These are phyloP conservation scores for Inonotus obliquus DNA, from an alignment of 1,284 basidiomycete species.

Conservation along the genomic window DNA sequence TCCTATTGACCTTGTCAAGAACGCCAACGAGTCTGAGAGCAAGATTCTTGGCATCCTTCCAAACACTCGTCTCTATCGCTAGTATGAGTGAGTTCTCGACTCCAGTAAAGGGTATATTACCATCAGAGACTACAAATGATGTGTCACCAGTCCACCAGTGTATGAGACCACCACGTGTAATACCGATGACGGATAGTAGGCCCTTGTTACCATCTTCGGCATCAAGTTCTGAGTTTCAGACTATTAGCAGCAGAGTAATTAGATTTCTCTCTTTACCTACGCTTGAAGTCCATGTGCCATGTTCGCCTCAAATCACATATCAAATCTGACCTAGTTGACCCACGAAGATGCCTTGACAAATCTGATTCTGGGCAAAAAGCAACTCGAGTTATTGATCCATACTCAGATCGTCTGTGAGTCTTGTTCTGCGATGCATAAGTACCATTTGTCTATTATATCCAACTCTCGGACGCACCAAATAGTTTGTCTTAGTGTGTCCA, in stretches of 20 bases:
- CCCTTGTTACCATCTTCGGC: not conserved
- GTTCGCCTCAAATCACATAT: not conserved
- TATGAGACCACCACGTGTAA: not conserved
- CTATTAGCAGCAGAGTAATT: not conserved
- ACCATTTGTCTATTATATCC: not conserved
- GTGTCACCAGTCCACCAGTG: not conserved
- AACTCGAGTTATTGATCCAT: not conserved
- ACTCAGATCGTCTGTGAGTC: not conserved
- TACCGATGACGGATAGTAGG: not conserved
- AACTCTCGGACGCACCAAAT: not conserved
- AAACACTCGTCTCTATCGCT: not conserved
- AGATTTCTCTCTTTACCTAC: not conserved
- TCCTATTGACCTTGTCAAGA: not conserved
- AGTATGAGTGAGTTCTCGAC: not conserved
- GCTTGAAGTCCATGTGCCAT: not conserved
- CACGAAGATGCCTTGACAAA: not conserved
- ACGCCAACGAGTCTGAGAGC: not conserved
- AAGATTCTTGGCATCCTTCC: constrained; percentile 5
- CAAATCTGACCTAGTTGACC: not conserved
- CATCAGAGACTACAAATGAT: not conserved
- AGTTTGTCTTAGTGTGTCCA: not conserved
- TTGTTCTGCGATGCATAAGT: not conserved
- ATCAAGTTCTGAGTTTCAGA: not conserved
- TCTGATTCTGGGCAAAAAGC: not conserved
- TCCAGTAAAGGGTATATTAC: not conserved